Percentiles rank a stretch among this genome's conserved stretches.
Conservation (phyloP, 306 rosid species). For the Quercus variabilis region DNA sequence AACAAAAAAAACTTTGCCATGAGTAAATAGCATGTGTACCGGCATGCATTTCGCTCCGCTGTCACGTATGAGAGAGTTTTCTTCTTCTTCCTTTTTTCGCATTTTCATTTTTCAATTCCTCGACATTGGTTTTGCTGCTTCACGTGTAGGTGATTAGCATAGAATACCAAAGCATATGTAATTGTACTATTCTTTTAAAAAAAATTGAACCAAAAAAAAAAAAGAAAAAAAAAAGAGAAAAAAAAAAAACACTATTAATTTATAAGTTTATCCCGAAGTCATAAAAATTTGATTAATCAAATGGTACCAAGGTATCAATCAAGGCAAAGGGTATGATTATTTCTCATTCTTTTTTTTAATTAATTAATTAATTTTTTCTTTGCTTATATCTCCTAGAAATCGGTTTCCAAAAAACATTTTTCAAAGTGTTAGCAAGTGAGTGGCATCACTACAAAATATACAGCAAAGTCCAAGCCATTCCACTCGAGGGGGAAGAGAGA, state of each 20-base stretch:
- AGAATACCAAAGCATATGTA: neutral
- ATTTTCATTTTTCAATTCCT: neutral
- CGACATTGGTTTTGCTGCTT: constrained; percentile 33
- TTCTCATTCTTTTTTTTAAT: neutral
- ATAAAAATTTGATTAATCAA: constrained; percentile 1
- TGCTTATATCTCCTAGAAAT: neutral
- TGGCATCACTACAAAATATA: neutral
- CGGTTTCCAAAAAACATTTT: neutral
- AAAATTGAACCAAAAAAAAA: neutral
- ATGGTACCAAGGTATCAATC: neutral
- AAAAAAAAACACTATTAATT: neutral
- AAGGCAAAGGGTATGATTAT: neutral
- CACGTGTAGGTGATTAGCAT: constrained; percentile 36
- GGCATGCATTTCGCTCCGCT: constrained; percentile 33
- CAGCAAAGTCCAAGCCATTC: constrained; percentile 32
- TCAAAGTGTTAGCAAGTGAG: too few species aligned
- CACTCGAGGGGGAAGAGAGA: constrained; percentile 59
- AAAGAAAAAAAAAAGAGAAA: neutral
- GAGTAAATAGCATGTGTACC: constrained; percentile 21
- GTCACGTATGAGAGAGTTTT: neutral
- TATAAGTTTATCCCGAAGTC: constrained; percentile 7
- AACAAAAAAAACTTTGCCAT: too few species aligned
- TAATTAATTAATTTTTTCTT: too few species aligned
- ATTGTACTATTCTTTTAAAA: too few species aligned
- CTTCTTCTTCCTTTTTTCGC: neutral